Evolutionary conservation across 441 rosid genomes (phyloP), one percentile per base, ranked within the genome.

Genomic region (Daphne laureola): DNA sequence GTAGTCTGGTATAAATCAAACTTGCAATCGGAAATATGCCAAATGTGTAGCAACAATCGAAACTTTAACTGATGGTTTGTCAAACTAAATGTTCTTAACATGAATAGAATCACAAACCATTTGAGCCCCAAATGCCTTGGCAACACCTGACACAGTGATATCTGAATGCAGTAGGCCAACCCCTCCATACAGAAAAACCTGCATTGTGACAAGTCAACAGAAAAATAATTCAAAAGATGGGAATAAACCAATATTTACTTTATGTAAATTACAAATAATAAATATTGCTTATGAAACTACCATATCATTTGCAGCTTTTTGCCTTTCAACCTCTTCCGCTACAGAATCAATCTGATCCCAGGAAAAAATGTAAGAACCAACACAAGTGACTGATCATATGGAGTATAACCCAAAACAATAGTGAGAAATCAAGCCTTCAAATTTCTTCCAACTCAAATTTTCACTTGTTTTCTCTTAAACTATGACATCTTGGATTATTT

Each of bases 91-190:
- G 35, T 8, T 43, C 46, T 38, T 49, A 18, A n/a, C n/a, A 38
- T 31, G 38, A 55, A 53, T 12, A 58, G 62, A 56, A 60, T 46
- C 55, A 70, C 80, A 5, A 70, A 93, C 97, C 87, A 90, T 62
- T 57, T 94, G 97, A 70, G 90, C 97, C 35, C 99, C 96, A 73
- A 90, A 93, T 55, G 99, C 95, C 78, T 90, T 93, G 14, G 99
- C 99, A 63, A 87, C 84, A 61, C 99, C 95, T 31, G 96, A 95
- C 73, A 73, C 71, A 44, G 97, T 72, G 64, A 93, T 88, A 77
- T 93, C 99, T 35, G 88, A 90, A 69, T 87, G 97, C 73, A 93
- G 68, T 26, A 95, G 99, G 53, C 99, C 99, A 14, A 93, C 80
- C 55, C 96, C 97, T 61, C 99, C 99, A 62, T 83, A 84, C 42